phyloP scores from a whole-genome alignment of 1,284 basidiomycete genomes.

The Pseudozyma hubeiensis region DNA sequence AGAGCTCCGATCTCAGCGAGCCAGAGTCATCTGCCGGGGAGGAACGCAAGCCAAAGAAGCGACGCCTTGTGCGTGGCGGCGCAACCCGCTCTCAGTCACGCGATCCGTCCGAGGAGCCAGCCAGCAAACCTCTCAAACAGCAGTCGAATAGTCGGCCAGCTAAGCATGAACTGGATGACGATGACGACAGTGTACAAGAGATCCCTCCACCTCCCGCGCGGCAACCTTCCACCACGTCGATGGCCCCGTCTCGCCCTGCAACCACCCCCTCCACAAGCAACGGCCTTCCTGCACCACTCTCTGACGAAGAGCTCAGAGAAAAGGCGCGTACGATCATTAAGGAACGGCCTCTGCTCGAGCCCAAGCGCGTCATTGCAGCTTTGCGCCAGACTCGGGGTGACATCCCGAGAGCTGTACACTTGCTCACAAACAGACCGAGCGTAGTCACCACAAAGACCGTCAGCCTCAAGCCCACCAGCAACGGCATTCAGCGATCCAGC shows the following conservation, averaged over 20 bases:
- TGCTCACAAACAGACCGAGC: constrained; percentile 22
- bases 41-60: constrained; percentile 42
- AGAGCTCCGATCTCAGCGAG: constrained; percentile 43
- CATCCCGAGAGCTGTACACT: constrained; percentile 11
- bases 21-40: constrained; percentile 28
- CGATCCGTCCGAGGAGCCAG: constrained; percentile 14
- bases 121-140: background rate
- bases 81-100: constrained; percentile 16
- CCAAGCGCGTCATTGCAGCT: constrained; percentile 24
- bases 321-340: constrained; percentile 33
- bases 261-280: constrained; percentile 4
- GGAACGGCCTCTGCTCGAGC: constrained; percentile 18
- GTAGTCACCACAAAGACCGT: constrained; percentile 40
- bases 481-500: constrained; percentile 12
- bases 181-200: constrained; percentile 17
- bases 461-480: constrained; percentile 26
- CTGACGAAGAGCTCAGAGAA: constrained; percentile 22
- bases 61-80: constrained; percentile 36
- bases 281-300: constrained; percentile 9
- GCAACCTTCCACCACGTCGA: constrained; percentile 7
- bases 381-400: constrained; percentile 37
- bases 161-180: constrained; percentile 9
- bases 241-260: background rate
- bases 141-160: background rate
- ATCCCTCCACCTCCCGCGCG: constrained; percentile 12